Evolutionary conservation across 352 stramenopile species (phyloP), one percentile per base, ranked within the genome.

Genomic region (Phytophthora brassicae): DNA sequence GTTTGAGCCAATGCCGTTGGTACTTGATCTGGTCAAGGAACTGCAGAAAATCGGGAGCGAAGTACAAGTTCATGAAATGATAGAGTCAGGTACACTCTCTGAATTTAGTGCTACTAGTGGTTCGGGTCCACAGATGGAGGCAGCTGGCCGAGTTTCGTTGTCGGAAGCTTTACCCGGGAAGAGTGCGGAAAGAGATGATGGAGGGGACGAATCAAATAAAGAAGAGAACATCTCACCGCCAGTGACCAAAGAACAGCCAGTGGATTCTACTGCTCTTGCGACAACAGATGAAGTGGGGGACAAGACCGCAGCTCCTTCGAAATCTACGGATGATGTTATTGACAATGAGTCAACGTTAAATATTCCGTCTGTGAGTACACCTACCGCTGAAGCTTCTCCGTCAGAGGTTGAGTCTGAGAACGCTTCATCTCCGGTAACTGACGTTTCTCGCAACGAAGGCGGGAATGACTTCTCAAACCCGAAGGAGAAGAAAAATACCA

Each of bases 21-120:
- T 87, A 6, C 35, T 84, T 28, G 43, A 41, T 20, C 41, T 85
- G 19, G 60, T 88, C n/a, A 73, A 75, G 23, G 64, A 74, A 20
- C 56, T 87, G 8, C 79, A 86, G 56, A 56, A 56, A 8, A 31
- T 82, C 44, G 60, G 57, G 57, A 51, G 75, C 20, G 36, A 67
- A 70, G 50, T 43, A 14, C 24, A 44, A 6, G 72, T 83, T 44
- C 66, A 63, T 46, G 28, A 41, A 56, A 64, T 87, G 36, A 80
- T 87, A 39, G 46, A 66, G 17, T 66, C 57, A 0, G 68, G 68
- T 12, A 73, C 51, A 33, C 13, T 81, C 35, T 75, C 77, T 7
- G 8, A 51, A 41, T 33, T n/a, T 35, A 49, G n/a, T 38, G 54
- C 35, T 35, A 2, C 31, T 43, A 22, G 24, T 22, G 43, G 17